These are phyloP conservation scores for Trypanosoma grayi DNA, from an alignment of 208 protist species.

Conservation along the genomic window DNA sequence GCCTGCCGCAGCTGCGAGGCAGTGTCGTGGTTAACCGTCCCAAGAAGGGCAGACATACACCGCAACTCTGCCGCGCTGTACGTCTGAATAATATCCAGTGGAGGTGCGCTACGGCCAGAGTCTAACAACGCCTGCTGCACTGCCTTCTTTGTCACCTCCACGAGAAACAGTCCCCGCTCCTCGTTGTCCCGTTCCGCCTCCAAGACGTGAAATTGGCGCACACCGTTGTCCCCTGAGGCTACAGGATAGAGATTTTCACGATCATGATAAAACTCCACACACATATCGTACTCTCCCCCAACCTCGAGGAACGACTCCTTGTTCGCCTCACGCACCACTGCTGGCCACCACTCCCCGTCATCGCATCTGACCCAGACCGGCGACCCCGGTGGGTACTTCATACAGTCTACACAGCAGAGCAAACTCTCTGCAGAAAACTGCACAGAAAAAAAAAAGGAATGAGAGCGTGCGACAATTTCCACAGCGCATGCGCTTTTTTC, in stretches of 20 bases:
- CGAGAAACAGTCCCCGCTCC: constrained; percentile 44
- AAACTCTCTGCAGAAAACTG: not conserved
- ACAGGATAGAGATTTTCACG: constrained; percentile 61
- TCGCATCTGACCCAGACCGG: constrained; percentile 81
- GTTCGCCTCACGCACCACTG: constrained; percentile 28
- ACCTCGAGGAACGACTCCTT: constrained; percentile 4
- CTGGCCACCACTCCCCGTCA: constrained; percentile 84
- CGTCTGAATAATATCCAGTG: not conserved
- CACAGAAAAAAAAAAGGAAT: constrained; percentile 20
- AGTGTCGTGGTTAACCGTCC: constrained; percentile 35
- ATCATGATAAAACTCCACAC: constrained; percentile 80
- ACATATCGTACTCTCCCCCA: constrained; percentile 41
- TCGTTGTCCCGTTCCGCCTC: constrained; percentile 25
- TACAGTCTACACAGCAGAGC: constrained; percentile 10
- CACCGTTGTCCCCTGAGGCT: constrained; percentile 22
- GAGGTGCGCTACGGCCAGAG: not conserved
- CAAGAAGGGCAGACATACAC: constrained; percentile 52
- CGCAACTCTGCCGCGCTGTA: constrained; percentile 46
- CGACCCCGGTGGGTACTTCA: constrained; percentile 41
- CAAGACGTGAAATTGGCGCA: constrained; percentile 43
- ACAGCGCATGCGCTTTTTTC: too few relatives aligned
- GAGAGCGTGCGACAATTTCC: too few relatives aligned
- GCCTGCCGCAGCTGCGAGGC: constrained; percentile 28
- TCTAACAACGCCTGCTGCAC: constrained; percentile 9
- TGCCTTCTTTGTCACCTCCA: constrained; percentile 4